These are phyloP conservation scores for Stromatinia cepivora DNA, from an alignment of 2,329 filamentous ascomycete genomes.

Conservation along the genomic window DNA sequence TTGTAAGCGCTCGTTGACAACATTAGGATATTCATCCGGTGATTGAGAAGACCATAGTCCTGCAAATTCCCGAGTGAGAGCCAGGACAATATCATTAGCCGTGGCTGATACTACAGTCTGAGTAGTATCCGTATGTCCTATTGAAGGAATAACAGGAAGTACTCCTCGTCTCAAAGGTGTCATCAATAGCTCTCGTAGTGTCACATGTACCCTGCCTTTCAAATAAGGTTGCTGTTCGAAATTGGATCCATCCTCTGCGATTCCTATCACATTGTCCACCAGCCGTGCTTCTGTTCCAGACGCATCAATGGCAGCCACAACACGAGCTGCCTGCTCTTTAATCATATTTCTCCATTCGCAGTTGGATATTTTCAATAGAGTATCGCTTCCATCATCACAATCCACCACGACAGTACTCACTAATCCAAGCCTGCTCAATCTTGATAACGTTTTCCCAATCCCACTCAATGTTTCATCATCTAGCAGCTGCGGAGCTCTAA, in stretches of 20 bases:
- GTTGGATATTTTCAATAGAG: conserved; percentile 28
- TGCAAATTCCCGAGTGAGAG: conserved; percentile 73
- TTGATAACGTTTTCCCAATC: conserved; percentile 79
- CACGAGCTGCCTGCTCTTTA: conserved; percentile 66
- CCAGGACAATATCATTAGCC: conserved; percentile 68
- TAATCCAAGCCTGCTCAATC: conserved; percentile 79
- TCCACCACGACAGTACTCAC: conserved; percentile 82
- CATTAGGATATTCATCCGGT: conserved; percentile 46
- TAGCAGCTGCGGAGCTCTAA: conserved; percentile 71
- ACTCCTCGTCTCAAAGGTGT: conserved; percentile 66
- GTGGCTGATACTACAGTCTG: conserved; percentile 50
- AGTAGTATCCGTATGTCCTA: conserved; percentile 57
- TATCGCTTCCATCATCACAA: conserved; percentile 49
- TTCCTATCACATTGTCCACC: conserved; percentile 54
- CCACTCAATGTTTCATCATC: conserved; percentile 69
- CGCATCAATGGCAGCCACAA: conserved; percentile 73
- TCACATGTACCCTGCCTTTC: conserved; percentile 41
- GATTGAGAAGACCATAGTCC: conserved; percentile 53
- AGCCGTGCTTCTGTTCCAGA: conserved; percentile 69
- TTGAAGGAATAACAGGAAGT: conserved; percentile 67
- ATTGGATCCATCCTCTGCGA: conserved; percentile 30
- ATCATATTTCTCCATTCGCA: conserved; percentile 47
- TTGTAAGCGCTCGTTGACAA: conserved; percentile 44
- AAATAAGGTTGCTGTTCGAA: conserved; percentile 17
- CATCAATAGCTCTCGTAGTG: conserved; percentile 57